phyloP scores from a whole-genome alignment of 192 early-diverging fungal genomes.

The Pilaira anomala region DNA sequence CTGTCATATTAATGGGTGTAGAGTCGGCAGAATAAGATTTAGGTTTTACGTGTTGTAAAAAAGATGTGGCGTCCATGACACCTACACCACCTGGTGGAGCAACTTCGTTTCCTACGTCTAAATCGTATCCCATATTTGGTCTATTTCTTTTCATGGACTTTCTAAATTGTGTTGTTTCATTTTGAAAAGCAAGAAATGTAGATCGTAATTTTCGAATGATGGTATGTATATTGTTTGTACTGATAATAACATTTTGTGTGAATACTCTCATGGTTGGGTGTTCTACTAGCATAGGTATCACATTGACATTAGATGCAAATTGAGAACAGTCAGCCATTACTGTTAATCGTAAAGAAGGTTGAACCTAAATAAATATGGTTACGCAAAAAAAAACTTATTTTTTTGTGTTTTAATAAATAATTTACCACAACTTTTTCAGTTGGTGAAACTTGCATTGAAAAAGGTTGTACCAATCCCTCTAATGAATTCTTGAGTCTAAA shows the following conservation, averaged over 20 bases:
- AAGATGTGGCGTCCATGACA: constrained; percentile 9
- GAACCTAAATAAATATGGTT: constrained; percentile 14
- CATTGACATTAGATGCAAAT: constrained; percentile 53
- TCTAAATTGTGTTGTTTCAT: constrained; percentile 40
- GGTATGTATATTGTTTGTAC: constrained; percentile 30
- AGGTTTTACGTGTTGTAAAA: neutral
- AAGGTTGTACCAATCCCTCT: constrained; percentile 35
- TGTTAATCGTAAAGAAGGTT: constrained; percentile 41
- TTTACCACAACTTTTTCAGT: constrained; percentile 22
- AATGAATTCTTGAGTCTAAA: constrained; percentile 33
- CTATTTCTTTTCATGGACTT: constrained; percentile 37
- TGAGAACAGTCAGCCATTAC: constrained; percentile 59
- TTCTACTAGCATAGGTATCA: constrained; percentile 46
- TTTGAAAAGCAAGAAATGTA: constrained; percentile 44
- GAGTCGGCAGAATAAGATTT: neutral
- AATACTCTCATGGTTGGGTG: constrained; percentile 57
- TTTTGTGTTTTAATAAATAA: neutral
- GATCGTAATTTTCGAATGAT: constrained; percentile 38
- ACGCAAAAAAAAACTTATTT: neutral
- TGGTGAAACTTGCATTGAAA: constrained; percentile 28
- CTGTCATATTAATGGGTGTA: neutral
- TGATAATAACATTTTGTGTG: constrained; percentile 49
- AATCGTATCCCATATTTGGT: constrained; percentile 37
- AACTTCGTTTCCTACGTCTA: constrained; percentile 33
- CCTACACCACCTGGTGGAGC: neutral